Percentiles rank a stretch among this genome's conserved stretches.
Conservation (phyloP, 768 basidiomycete species). For the Mrakia gelida region DNA sequence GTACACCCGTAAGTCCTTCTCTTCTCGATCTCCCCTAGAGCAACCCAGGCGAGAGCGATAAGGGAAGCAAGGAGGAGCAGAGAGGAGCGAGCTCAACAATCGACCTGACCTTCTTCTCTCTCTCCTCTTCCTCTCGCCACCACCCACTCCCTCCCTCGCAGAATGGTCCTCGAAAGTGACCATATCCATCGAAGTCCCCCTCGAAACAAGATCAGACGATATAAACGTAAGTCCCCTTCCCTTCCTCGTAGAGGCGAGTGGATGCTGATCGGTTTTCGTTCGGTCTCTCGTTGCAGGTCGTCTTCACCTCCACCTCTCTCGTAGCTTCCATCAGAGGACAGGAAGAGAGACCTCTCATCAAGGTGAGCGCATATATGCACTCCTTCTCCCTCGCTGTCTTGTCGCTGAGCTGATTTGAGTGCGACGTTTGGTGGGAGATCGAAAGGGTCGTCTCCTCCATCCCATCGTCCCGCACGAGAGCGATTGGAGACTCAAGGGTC, state of each 20-base stretch:
- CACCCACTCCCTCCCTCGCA: background rate
- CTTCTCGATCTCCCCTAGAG: background rate
- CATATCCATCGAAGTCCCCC: background rate
- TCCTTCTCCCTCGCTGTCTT: too few species aligned
- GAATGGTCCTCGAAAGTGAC: conserved; percentile 2
- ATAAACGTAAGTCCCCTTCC: background rate
- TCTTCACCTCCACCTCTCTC: too few species aligned
- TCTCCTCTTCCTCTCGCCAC: background rate
- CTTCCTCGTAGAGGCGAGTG: background rate
- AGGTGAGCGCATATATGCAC: background rate
- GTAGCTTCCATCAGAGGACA: too few species aligned
- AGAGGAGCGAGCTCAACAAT: background rate
- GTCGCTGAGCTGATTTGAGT: background rate
- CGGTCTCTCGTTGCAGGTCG: too few species aligned
- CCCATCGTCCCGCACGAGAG: background rate
- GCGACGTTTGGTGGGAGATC: too few species aligned
- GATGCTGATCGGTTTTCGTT: background rate
- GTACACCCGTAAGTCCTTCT: background rate
- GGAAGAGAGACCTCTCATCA: background rate
- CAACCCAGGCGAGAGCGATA: background rate
- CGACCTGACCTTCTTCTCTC: background rate
- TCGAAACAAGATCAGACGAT: background rate
- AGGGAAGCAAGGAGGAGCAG: background rate
- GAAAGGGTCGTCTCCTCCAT: background rate
- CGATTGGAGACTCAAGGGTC: background rate